Evolutionary conservation across 768 basidiomycete species (phyloP).

Genomic region (Goffeauzyma gilvescens): DNA sequence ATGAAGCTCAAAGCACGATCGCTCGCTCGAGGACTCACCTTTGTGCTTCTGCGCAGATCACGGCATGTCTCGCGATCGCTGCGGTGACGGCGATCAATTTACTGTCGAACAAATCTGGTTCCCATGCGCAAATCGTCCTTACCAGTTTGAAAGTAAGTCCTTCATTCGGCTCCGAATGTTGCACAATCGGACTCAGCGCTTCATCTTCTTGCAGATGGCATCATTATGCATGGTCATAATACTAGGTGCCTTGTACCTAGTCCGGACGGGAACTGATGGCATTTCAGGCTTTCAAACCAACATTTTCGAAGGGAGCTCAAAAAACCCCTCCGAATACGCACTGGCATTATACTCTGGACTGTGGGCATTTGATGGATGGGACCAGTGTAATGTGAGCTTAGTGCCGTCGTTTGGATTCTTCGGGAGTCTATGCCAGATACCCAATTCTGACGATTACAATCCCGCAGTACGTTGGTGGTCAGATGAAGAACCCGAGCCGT

Average conservation of each 20-base stretch:
- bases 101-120: slow-evolving; percentile 54
- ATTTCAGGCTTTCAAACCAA: slow-evolving; percentile 20
- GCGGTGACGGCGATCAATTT: slow-evolving; percentile 61
- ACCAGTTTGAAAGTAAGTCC: slow-evolving; percentile 60
- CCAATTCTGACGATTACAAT: not conserved
- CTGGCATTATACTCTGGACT: slow-evolving; percentile 87
- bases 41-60: slow-evolving; percentile 34
- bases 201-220: slow-evolving; percentile 13
- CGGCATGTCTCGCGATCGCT: slow-evolving; percentile 53
- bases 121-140: slow-evolving; percentile 66
- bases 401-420: not conserved
- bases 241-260: slow-evolving; percentile 49
- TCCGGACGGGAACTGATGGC: slow-evolving; percentile 16
- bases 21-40: not conserved
- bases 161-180: no score
- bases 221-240: slow-evolving; percentile 43
- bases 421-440: not conserved
- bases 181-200: not conserved
- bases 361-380: slow-evolving; percentile 94
- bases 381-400: slow-evolving; percentile 38
- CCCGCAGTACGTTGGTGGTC: slow-evolving; percentile 58
- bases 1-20: not conserved
- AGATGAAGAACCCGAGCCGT: slow-evolving; percentile 59
- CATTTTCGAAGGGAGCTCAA: slow-evolving; percentile 54
- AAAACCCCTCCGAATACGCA: slow-evolving; percentile 66